Percentiles rank a stretch among this genome's conserved stretches.
These are phyloP conservation scores for Zea luxurians DNA, from an alignment of 176 grass and related monocot genomes.

Conservation along the genomic window DNA sequence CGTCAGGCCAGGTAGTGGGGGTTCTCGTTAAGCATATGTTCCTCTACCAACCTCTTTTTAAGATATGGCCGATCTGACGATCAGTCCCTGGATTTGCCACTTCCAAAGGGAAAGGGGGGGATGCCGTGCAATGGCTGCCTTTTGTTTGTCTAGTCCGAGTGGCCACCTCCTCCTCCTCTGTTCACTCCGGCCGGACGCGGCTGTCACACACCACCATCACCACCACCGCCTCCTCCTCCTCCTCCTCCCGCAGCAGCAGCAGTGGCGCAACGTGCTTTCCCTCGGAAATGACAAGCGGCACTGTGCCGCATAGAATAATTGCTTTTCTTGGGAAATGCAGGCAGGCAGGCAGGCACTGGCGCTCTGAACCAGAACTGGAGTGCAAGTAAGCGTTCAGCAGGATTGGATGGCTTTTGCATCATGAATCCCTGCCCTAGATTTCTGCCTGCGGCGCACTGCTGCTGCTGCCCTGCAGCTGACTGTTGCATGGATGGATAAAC, in stretches of 20 bases:
- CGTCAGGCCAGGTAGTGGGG: background rate
- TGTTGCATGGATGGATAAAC: slow-evolving; percentile 34
- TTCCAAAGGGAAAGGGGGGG: background rate
- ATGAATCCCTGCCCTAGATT: background rate
- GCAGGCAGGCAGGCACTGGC: slow-evolving; percentile 1
- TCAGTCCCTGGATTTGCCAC: slow-evolving; percentile 46
- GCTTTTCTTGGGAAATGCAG: slow-evolving; percentile 63
- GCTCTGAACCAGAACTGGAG: slow-evolving; percentile 38
- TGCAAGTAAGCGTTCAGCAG: background rate
- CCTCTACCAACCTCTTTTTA: slow-evolving; percentile 18
- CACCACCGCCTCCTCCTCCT: background rate
- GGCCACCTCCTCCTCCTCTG: slow-evolving; percentile 21
- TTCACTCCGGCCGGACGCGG: background rate
- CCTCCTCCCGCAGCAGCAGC: background rate
- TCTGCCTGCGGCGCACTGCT: background rate
- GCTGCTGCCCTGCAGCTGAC: background rate
- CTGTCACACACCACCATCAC: background rate
- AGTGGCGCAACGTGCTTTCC: slow-evolving; percentile 66
- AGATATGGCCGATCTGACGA: slow-evolving; percentile 49
- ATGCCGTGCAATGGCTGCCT: slow-evolving; percentile 16
- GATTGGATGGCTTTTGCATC: slow-evolving; percentile 33
- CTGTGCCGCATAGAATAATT: slow-evolving; percentile 63
- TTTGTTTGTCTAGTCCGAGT: slow-evolving; percentile 45
- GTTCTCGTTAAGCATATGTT: slow-evolving; percentile 33
- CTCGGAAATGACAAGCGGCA: background rate